phyloP scores from a whole-genome alignment of 2,329 filamentous ascomycete species.

The Trichoderma gracile region DNA sequence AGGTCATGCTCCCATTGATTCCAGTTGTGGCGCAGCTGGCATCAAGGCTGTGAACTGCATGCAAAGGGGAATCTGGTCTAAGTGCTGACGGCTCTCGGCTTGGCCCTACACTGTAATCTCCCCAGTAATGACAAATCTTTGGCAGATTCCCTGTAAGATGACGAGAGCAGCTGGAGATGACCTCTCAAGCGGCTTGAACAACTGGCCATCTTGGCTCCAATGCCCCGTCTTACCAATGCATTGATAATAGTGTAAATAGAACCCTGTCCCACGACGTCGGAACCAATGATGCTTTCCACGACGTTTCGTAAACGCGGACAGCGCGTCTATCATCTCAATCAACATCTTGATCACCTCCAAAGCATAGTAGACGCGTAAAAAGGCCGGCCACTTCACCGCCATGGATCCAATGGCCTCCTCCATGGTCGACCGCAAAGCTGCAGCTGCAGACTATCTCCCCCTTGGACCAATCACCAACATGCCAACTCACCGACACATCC shows the following conservation, averaged over 20 bases:
- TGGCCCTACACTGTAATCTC: constrained; percentile 11
- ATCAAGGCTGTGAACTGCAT: neutral
- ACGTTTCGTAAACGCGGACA: neutral
- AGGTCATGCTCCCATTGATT: neutral
- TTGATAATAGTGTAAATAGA: constrained; percentile 7
- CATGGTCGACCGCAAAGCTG: constrained; percentile 2
- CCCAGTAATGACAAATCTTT: constrained; percentile 22
- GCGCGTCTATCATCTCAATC: neutral
- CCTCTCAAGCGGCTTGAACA: neutral
- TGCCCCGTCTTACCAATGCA: constrained; percentile 1
- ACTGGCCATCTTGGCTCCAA: neutral
- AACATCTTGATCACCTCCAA: neutral
- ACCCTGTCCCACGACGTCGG: neutral
- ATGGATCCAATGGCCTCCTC: constrained; percentile 4
- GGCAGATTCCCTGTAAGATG: neutral
- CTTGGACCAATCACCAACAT: constrained; percentile 1
- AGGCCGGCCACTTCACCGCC: neutral
- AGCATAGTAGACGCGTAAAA: constrained; percentile 1
- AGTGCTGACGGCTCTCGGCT: constrained; percentile 15
- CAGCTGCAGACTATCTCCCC: neutral
- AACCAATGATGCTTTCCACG: neutral
- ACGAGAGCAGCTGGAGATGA: neutral
- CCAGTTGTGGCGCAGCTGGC: constrained; percentile 6
- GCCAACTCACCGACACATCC: neutral
- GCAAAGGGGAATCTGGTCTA: neutral